Percentiles rank a stretch among this genome's conserved stretches.
phyloP scores from a whole-genome alignment of 2,329 filamentous ascomycete genomes.

The Akanthomyces lecanii region DNA sequence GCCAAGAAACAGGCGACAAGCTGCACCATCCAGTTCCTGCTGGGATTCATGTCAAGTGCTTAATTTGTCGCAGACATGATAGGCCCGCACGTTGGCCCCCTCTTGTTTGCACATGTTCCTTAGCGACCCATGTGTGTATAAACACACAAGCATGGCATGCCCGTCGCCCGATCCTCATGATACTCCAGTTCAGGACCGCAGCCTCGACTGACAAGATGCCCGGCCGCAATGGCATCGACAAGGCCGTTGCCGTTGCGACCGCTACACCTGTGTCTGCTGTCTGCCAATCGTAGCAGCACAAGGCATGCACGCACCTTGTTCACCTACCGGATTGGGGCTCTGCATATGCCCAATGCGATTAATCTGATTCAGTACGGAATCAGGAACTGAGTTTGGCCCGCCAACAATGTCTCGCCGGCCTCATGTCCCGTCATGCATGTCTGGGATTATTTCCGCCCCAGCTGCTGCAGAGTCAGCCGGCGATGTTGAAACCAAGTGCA shows the following conservation, averaged over 20 bases:
- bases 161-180: background rate
- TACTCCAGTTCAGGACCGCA: background rate
- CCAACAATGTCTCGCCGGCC: constrained; percentile 4
- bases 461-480: background rate
- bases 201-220: background rate
- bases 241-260: constrained; percentile 1
- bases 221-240: background rate
- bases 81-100: background rate
- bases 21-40: background rate
- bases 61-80: background rate
- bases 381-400: background rate
- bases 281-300: background rate
- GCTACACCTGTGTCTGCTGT: background rate
- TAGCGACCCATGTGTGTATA: background rate
- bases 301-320: background rate
- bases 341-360: background rate
- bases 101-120: background rate
- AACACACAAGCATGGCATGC: background rate
- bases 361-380: background rate
- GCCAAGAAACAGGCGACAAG: background rate
- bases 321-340: background rate
- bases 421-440: constrained; percentile 7
- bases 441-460: constrained; percentile 12
- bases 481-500: background rate
- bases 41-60: background rate